phyloP scores from a whole-genome alignment of 2,329 filamentous ascomycete genomes.

The Dryadomyces quercus-mongolicae region DNA sequence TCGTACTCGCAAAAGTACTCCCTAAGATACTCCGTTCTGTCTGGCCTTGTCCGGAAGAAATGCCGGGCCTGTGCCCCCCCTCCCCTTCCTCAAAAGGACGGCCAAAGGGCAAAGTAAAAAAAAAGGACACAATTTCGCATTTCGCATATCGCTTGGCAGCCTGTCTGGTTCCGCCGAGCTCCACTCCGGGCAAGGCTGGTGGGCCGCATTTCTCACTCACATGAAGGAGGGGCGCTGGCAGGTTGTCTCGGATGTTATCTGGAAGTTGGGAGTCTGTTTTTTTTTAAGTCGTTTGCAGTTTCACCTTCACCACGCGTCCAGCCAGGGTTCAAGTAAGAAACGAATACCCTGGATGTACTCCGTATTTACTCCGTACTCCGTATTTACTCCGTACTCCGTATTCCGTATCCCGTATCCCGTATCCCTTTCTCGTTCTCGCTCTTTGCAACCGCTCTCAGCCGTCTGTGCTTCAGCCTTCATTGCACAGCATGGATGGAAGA shows the following conservation, averaged over 20 bases:
- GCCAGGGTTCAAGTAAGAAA: not conserved
- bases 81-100: not conserved
- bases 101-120: not conserved
- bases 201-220: not conserved
- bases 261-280: too few relatives aligned
- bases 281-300: not conserved
- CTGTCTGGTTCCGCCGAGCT: not conserved
- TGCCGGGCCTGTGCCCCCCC: too few relatives aligned
- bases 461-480: too few relatives aligned
- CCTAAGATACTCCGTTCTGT: too few relatives aligned
- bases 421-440: not conserved
- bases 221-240: not conserved
- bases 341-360: too few relatives aligned
- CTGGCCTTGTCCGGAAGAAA: too few relatives aligned
- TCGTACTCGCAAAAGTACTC: too few relatives aligned
- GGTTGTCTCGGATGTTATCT: slow-evolving; percentile 7
- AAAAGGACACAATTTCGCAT: not conserved
- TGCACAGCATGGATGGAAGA: too few relatives aligned
- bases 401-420: too few relatives aligned
- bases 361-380: too few relatives aligned
- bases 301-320: not conserved
- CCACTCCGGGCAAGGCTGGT: not conserved
- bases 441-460: too few relatives aligned
- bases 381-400: too few relatives aligned
- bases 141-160: not conserved